These are phyloP conservation scores for Vitis labrusca DNA, from an alignment of 164 flowering plant species.

Conservation along the genomic window DNA sequence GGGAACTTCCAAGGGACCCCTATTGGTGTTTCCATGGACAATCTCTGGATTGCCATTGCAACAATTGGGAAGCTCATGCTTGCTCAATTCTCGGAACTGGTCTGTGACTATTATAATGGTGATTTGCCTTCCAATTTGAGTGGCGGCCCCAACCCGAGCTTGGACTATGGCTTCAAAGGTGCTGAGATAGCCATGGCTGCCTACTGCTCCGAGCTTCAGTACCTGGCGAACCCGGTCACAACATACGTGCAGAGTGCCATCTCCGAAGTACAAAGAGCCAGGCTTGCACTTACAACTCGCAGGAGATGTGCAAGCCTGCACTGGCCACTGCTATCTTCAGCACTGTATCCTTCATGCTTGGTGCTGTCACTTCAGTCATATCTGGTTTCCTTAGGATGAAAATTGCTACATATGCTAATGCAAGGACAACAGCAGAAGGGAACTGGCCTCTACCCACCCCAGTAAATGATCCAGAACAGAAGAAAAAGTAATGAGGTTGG, in stretches of 20 bases:
- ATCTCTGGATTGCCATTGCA: conserved; percentile 36
- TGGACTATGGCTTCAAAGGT: conserved; percentile 48
- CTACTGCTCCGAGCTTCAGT: conserved; percentile 45
- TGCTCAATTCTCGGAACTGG: conserved; percentile 47
- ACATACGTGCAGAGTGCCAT: conserved; percentile 42
- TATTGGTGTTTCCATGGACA: conserved; percentile 49
- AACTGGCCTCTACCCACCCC: no score
- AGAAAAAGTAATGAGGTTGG: conserved; percentile 9
- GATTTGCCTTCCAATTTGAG: conserved; percentile 41
- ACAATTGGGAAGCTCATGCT: conserved; percentile 47
- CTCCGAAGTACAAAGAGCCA: conserved; percentile 51
- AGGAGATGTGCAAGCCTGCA: conserved; percentile 63
- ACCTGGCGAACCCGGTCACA: conserved; percentile 41
- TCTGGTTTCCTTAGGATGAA: no score
- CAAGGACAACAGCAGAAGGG: no score
- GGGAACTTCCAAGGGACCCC: conserved; percentile 50
- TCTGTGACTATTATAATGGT: conserved; percentile 42
- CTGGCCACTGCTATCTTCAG: conserved; percentile 69
- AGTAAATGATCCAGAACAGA: no score
- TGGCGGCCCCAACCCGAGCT: conserved; percentile 38
- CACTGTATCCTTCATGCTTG: conserved; percentile 63
- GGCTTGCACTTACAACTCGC: conserved; percentile 48
- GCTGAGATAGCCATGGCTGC: conserved; percentile 51
- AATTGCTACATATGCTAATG: no score
- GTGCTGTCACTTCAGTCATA: conserved; percentile 67